Percentiles rank a stretch among this genome's conserved stretches.
Conservation (phyloP, 306 rosid genomes). For the Cicer arietinum region DNA sequence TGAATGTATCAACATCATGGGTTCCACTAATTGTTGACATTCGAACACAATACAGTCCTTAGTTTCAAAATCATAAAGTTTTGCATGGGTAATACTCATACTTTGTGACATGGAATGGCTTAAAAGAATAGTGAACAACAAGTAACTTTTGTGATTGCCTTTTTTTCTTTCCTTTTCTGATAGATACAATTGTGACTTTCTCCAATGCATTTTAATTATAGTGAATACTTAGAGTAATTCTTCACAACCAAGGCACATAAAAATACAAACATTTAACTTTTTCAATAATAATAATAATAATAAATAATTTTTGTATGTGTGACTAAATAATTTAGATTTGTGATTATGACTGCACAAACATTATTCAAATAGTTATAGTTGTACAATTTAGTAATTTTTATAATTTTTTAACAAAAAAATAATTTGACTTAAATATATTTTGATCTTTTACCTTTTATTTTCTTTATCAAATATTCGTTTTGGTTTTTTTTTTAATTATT, state of each 20-base stretch:
- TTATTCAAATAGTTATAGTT: not conserved
- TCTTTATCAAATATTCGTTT: no score
- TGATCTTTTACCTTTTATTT: no score
- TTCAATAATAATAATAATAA: no score
- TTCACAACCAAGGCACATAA: no score
- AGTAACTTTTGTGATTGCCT: not conserved
- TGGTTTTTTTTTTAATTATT: no score
- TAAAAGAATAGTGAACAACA: not conserved
- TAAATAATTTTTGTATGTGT: no score
- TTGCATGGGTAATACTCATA: not conserved
- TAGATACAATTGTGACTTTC: not conserved
- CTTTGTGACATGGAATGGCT: constrained; percentile 19
- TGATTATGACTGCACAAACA: no score
- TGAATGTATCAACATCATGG: constrained; percentile 7
- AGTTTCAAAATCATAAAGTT: constrained; percentile 1
- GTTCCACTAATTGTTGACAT: constrained; percentile 38
- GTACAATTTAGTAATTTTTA: not conserved
- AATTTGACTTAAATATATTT: no score
- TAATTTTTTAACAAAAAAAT: not conserved
- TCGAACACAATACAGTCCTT: not conserved
- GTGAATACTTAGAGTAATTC: not conserved
- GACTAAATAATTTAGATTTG: no score
- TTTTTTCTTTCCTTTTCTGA: not conserved
- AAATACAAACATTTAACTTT: no score
- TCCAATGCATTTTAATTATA: not conserved